Evolutionary conservation across 176 grass and related monocot genomes (phyloP).

Genomic region (Ensete glaucum): DNA sequence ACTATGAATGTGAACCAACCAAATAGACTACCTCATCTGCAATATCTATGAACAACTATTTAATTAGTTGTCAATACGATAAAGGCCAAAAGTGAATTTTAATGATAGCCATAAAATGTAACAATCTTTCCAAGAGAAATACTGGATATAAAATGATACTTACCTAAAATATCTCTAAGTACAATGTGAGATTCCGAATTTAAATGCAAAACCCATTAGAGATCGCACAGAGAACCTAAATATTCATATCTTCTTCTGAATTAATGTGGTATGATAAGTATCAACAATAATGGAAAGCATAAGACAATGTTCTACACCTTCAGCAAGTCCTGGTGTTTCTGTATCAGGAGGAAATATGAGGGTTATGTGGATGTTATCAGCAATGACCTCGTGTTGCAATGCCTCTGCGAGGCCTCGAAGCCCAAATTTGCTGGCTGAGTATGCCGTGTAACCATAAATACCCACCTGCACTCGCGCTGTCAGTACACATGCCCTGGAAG

Average conservation of each 20-base stretch:
- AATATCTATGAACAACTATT: too few relatives aligned
- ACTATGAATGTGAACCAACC: too few relatives aligned
- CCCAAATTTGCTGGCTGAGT: slow-evolving; percentile 83
- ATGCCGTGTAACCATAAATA: slow-evolving; percentile 74
- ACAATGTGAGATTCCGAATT: too few relatives aligned
- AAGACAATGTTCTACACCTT: slow-evolving; percentile 33
- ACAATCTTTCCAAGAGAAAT: too few relatives aligned
- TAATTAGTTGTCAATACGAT: too few relatives aligned
- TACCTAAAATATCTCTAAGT: too few relatives aligned
- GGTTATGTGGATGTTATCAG: slow-evolving; percentile 55
- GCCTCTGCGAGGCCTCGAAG: slow-evolving; percentile 62
- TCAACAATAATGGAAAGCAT: not conserved
- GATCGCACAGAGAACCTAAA: not conserved
- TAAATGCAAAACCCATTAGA: too few relatives aligned
- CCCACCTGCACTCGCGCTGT: slow-evolving; percentile 31
- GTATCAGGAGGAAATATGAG: slow-evolving; percentile 82
- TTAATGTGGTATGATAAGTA: not conserved
- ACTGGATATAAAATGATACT: too few relatives aligned
- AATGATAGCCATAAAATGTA: too few relatives aligned
- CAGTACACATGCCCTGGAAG: too few relatives aligned
- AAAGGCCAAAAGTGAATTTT: too few relatives aligned
- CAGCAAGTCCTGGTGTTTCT: slow-evolving; percentile 60
- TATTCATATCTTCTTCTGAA: not conserved
- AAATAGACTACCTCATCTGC: too few relatives aligned
- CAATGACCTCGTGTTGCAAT: slow-evolving; percentile 39